These are phyloP conservation scores for Detonula confervacea DNA, from an alignment of 352 stramenopile species.

Conservation along the genomic window DNA sequence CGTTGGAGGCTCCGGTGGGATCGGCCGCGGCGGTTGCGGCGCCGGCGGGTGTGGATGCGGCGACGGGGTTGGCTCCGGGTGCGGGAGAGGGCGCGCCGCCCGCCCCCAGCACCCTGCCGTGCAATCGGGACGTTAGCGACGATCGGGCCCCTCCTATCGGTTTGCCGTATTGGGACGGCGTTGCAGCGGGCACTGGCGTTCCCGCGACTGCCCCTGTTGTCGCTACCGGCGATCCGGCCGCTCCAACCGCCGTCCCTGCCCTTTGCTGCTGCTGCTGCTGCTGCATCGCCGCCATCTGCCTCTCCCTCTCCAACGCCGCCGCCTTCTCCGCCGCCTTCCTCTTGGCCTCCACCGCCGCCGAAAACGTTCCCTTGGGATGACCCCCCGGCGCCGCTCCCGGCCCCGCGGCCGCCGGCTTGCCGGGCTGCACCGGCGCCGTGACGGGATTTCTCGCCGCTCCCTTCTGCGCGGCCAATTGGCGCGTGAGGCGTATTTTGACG, in stretches of 20 bases:
- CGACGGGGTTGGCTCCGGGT: neutral
- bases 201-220: too few relatives aligned
- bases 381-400: too few relatives aligned
- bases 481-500: conserved; percentile 76
- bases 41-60: too few relatives aligned
- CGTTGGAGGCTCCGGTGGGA: neutral
- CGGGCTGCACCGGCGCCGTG: conserved; percentile 58
- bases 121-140: conserved; percentile 71
- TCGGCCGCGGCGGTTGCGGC: too few relatives aligned
- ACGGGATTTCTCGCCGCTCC: conserved; percentile 70
- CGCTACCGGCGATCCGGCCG: too few relatives aligned
- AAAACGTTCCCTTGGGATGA: conserved; percentile 55
- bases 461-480: conserved; percentile 79
- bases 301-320: neutral
- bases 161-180: conserved; percentile 69
- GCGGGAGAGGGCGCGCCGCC: neutral
- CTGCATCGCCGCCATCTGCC: neutral
- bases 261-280: conserved; percentile 15
- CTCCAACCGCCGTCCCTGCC: too few relatives aligned
- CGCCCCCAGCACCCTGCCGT: conserved; percentile 68
- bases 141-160: conserved; percentile 63
- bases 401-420: too few relatives aligned
- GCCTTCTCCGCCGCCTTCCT: conserved; percentile 29
- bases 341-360: conserved; percentile 60
- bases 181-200: too few relatives aligned